phyloP scores from a whole-genome alignment of 352 stramenopile species.

The Peronosclerospora sorghi region DNA sequence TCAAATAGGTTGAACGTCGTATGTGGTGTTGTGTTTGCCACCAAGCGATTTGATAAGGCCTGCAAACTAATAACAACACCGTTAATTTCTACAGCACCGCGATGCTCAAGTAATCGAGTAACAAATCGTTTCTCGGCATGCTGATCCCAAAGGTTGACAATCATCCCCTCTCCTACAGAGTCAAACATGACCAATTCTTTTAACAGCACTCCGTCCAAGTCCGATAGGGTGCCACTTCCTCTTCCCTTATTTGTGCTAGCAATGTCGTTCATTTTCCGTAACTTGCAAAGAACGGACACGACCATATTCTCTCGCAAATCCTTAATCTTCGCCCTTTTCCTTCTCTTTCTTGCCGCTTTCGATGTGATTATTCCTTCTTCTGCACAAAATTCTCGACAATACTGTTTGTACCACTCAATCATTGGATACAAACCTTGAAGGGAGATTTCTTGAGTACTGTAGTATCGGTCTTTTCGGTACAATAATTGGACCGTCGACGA shows the following conservation, averaged over 20 bases:
- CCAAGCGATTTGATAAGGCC: constrained; percentile 28
- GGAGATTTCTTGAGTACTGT: constrained; percentile 37
- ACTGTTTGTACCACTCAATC: constrained; percentile 59
- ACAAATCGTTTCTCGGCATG: constrained; percentile 41
- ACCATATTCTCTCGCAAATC: constrained; percentile 52
- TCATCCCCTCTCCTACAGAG: constrained; percentile 24
- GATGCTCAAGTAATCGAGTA: constrained; percentile 26
- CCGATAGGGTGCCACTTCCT: constrained; percentile 4
- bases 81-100: constrained; percentile 22
- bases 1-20: constrained; percentile 32
- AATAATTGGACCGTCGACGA: constrained; percentile 44
- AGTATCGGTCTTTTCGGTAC: constrained; percentile 46
- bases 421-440: constrained; percentile 48
- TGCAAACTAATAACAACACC: constrained; percentile 40
- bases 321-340: constrained; percentile 20
- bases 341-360: constrained; percentile 1
- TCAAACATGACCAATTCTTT: constrained; percentile 42
- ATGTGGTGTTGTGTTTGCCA: constrained; percentile 48
- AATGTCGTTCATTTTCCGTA: constrained; percentile 5
- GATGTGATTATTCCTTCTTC: not conserved
- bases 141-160: constrained; percentile 56
- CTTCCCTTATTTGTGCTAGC: not conserved
- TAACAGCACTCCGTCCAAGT: constrained; percentile 32
- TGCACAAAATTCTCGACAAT: constrained; percentile 32
- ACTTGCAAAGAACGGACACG: constrained; percentile 30